Percentiles rank a stretch among this genome's conserved stretches.
Conservation (phyloP, 331 rosid species). For the Quercus lobata region DNA sequence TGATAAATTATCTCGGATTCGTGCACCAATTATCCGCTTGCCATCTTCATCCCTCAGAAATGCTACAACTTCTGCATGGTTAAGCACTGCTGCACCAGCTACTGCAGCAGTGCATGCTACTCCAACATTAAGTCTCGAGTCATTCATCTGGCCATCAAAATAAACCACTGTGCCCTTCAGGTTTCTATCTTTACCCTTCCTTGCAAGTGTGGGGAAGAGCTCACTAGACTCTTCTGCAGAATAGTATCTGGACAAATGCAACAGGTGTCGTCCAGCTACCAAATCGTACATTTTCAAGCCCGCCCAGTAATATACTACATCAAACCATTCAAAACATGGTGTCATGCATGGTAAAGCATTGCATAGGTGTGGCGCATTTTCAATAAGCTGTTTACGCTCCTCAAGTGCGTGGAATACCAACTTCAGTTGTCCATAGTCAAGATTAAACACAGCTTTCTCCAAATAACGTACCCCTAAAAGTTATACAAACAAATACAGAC, state of each 20-base stretch:
- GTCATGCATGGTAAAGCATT: constrained; percentile 99
- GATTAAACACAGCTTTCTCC: constrained; percentile 95
- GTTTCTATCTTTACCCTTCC: constrained; percentile 56
- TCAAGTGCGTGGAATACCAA: constrained; percentile 95
- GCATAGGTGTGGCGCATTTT: constrained; percentile 96
- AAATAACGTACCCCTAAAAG: constrained; percentile 84
- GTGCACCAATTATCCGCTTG: constrained; percentile 73
- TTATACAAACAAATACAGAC: constrained; percentile 21
- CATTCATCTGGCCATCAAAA: constrained; percentile 99
- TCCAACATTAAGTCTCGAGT: constrained; percentile 89
- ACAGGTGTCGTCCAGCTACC: constrained; percentile 77
- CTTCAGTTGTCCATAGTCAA: constrained; percentile 94
- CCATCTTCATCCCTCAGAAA: constrained; percentile 76
- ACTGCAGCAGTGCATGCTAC: constrained; percentile 92
- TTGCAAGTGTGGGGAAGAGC: constrained; percentile 89
- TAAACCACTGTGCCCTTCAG: constrained; percentile 96
- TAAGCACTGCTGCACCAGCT: constrained; percentile 98
- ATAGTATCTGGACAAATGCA: constrained; percentile 92
- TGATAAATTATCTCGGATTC: constrained; percentile 75
- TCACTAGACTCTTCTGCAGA: constrained; percentile 81
- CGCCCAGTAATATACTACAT: constrained; percentile 80
- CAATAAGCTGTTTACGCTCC: constrained; percentile 92
- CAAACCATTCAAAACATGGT: constrained; percentile 95
- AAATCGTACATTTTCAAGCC: constrained; percentile 97
- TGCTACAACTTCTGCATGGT: constrained; percentile 86